Evolutionary conservation across 805 yeast species (phyloP).

Genomic region (Starmerella apicola): DNA sequence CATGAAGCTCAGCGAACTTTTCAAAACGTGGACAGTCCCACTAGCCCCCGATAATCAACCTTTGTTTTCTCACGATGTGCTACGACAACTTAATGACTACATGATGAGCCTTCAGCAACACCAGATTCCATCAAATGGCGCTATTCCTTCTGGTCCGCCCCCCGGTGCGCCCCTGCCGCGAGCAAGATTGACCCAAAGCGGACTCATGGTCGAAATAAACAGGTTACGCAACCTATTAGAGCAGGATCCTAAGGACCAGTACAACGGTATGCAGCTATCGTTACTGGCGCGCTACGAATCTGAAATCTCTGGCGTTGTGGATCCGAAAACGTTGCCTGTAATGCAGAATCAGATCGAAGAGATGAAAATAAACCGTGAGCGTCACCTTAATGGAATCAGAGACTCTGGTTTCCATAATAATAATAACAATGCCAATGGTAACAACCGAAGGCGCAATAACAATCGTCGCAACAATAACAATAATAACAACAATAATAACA

Average conservation of each 20-base stretch:
- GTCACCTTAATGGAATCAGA: conserved; percentile 1
- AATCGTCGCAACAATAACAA: conserved; percentile 1
- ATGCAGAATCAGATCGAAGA: conserved; percentile 25
- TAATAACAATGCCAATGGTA: neutral
- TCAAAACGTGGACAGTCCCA: conserved; percentile 75
- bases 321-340: conserved; percentile 22
- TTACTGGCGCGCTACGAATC: conserved; percentile 24
- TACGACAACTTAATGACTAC: conserved; percentile 63
- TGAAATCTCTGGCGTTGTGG: conserved; percentile 24
- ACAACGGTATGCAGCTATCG: conserved; percentile 25
- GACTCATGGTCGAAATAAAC: conserved; percentile 25
- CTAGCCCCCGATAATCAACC: conserved; percentile 50
- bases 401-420: too few relatives aligned
- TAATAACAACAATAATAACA: neutral
- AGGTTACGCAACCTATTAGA: conserved; percentile 18
- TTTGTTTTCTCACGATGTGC: conserved; percentile 57
- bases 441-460: neutral
- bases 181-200: conserved; percentile 21
- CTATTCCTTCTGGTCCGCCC: neutral
- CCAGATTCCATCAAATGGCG: neutral
- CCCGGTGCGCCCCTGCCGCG: conserved; percentile 4
- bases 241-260: conserved; percentile 19
- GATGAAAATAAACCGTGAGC: conserved; percentile 8
- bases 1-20: conserved; percentile 58
- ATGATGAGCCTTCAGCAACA: conserved; percentile 25